A percentile compares a stretch with the other conserved stretches of the same genome.
These are phyloP conservation scores for Hyphodiscus sp. DNA, from an alignment of 2,329 filamentous ascomycete genomes.

Conservation along the genomic window DNA sequence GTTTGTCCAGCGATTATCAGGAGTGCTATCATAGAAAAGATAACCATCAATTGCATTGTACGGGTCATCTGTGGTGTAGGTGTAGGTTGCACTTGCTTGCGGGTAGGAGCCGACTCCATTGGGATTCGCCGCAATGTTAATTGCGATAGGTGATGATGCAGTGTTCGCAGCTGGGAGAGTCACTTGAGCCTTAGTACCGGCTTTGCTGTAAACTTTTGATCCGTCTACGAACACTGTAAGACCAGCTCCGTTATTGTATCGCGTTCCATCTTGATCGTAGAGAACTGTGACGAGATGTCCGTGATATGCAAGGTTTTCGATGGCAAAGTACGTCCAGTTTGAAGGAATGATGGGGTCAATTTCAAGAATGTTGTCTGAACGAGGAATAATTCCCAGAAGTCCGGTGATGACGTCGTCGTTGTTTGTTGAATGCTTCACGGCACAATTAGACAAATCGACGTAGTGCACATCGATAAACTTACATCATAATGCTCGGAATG, in stretches of 20 bases:
- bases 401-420: slow-evolving; percentile 40
- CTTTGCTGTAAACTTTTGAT: too few species aligned
- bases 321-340: slow-evolving; percentile 32
- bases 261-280: slow-evolving; percentile 34
- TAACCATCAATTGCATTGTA: slow-evolving; percentile 38
- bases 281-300: slow-evolving; percentile 36
- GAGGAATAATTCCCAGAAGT: slow-evolving; percentile 35
- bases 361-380: slow-evolving; percentile 32
- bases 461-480: too few species aligned
- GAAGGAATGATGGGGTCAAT: slow-evolving; percentile 35
- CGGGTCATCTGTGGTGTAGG: slow-evolving; percentile 28
- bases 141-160: slow-evolving; percentile 1
- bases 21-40: slow-evolving; percentile 34
- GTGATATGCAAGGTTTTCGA: slow-evolving; percentile 39
- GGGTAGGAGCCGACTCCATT: slow-evolving; percentile 29
- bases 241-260: slow-evolving; percentile 32
- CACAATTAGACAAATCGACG: too few species aligned
- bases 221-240: slow-evolving; percentile 35
- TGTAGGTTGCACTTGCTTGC: slow-evolving; percentile 32
- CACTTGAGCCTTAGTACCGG: too few species aligned
- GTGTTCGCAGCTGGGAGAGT: not conserved
- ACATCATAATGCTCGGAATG: slow-evolving; percentile 38
- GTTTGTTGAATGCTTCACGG: slow-evolving; percentile 40
- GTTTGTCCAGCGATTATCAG: slow-evolving; percentile 36
- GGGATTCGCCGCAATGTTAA: slow-evolving; percentile 39